Conservation (phyloP, 345 rosid genomes). For the Physaria fendleri region DNA sequence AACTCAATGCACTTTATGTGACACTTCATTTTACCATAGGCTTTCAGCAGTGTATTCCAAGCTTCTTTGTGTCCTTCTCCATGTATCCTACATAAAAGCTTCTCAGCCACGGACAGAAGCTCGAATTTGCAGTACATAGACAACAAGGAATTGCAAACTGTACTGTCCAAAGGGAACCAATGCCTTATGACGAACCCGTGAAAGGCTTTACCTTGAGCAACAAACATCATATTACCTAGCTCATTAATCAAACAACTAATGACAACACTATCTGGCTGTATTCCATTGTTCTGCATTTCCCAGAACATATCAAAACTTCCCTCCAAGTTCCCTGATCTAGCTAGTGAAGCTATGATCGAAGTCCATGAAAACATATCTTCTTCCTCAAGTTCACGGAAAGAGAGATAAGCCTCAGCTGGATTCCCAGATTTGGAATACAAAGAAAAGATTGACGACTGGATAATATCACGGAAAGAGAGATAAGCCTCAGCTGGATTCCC, state of each 20-base stretch:
- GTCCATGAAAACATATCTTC: conserved; percentile 66
- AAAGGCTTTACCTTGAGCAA: conserved; percentile 46
- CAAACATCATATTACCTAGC: conserved; percentile 39
- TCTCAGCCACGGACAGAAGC: conserved; percentile 37
- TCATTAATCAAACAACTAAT: conserved; percentile 49
- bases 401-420: conserved; percentile 36
- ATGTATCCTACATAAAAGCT: conserved; percentile 31
- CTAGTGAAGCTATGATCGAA: conserved; percentile 48
- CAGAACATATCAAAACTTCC: conserved; percentile 42
- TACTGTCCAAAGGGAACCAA: conserved; percentile 32
- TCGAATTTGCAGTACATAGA: conserved; percentile 62
- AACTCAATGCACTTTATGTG: conserved; percentile 38
- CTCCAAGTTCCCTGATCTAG: conserved; percentile 40
- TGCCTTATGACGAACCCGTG: conserved; percentile 50
- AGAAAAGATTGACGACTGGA: conserved; percentile 43
- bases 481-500: too few relatives aligned
- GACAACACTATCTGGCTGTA: conserved; percentile 48
- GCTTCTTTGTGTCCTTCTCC: conserved; percentile 33
- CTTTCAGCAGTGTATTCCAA: conserved; percentile 49
- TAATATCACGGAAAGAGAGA: conserved; percentile 25
- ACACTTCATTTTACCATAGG: conserved; percentile 41
- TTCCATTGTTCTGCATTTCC: conserved; percentile 48
- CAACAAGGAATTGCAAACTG: conserved; percentile 41
- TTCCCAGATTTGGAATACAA: conserved; percentile 51
- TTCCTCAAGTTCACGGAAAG: conserved; percentile 42